Evolutionary conservation across 768 basidiomycete species (phyloP), one percentile per base, ranked within the genome.

Genomic region (Coprinopsis marcescibilis): DNA sequence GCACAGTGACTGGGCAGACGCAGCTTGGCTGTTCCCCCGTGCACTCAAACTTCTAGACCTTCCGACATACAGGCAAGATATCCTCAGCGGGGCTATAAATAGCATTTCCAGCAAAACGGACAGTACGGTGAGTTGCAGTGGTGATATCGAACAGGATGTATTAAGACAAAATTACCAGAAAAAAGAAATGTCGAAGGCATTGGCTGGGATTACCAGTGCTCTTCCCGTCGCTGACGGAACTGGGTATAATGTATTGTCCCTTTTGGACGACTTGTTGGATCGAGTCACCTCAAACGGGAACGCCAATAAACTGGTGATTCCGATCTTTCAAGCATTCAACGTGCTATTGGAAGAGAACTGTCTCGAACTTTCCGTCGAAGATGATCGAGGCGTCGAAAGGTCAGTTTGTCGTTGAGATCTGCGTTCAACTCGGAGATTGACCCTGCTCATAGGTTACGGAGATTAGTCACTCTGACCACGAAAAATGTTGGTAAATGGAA

Each of bases 81-180:
- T 95, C 41, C 69, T 95, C 35, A 67, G 70, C 8, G 91, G 91
- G 11, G 60, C 95, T 5, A 72, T 93, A 11, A 69, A 88, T 45
- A 93, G 89, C 58, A 70, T 91, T 29, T 86, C 84, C 27, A 89
- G 87, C 61, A 85, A 81, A 64, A 90, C 90, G 7, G 82, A 88
- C 50, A 87, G 84, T 58, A 89, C 83, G 4, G 94, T 95, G 59
- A 65, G 86, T 41, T 8, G 26, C 3, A 29, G 45, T 10, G 17
- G 44, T 37, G 7, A 32, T 48, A 15, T 27, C 53, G 15, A 14
- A 44, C n/a, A 45, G 23, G 23, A 49, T 43, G 52, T 37, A 49
- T 47, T 54, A 26, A 52, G 12, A 15, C 42, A 19, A 45, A 42
- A 27, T 26, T 51, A 46, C 87, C 85, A 86, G 71, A 80, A 80